Evolutionary conservation across 345 rosid species (phyloP).

Genomic region (Laguncularia racemosa): DNA sequence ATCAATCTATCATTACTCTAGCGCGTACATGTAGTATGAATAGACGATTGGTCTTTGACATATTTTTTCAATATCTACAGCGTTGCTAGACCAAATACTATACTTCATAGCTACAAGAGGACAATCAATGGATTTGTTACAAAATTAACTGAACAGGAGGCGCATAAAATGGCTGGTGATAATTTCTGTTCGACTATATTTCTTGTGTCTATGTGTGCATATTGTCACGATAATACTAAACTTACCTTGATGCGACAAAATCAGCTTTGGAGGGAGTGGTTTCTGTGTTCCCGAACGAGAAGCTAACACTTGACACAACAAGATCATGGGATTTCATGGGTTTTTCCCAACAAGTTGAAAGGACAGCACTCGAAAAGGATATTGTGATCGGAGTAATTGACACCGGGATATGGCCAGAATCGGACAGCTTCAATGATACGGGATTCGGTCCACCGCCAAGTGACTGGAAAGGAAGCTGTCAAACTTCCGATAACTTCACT

Average conservation of each 20-base stretch:
- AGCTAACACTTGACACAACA: slow-evolving; percentile 24
- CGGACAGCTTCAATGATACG: slow-evolving; percentile 13
- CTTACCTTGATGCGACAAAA: no score
- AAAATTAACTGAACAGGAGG: slow-evolving; percentile 11
- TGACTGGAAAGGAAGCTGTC: slow-evolving; percentile 24
- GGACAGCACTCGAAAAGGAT: slow-evolving; percentile 7
- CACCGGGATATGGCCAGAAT: slow-evolving; percentile 26
- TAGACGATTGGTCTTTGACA: neutral
- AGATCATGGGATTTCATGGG: slow-evolving; percentile 36
- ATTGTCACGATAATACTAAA: no score
- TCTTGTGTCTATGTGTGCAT: neutral
- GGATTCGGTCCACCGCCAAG: slow-evolving; percentile 22
- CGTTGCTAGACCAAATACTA: slow-evolving; percentile 2
- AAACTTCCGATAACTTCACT: slow-evolving; percentile 26
- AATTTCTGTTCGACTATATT: neutral
- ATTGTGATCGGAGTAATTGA: slow-evolving; percentile 20
- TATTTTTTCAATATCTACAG: slow-evolving; percentile 6
- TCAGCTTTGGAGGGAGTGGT: slow-evolving; percentile 28
- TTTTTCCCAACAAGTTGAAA: slow-evolving; percentile 4
- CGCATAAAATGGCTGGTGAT: slow-evolving; percentile 14
- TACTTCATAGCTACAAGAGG: slow-evolving; percentile 16
- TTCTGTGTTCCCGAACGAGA: slow-evolving; percentile 26
- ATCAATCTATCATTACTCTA: neutral
- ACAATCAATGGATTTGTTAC: slow-evolving; percentile 27
- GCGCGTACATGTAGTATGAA: neutral